A percentile compares a stretch with the other conserved stretches of the same genome.
Evolutionary conservation across 768 basidiomycete species (phyloP).

Genomic region (Rhodotorula sphaerocarpa): DNA sequence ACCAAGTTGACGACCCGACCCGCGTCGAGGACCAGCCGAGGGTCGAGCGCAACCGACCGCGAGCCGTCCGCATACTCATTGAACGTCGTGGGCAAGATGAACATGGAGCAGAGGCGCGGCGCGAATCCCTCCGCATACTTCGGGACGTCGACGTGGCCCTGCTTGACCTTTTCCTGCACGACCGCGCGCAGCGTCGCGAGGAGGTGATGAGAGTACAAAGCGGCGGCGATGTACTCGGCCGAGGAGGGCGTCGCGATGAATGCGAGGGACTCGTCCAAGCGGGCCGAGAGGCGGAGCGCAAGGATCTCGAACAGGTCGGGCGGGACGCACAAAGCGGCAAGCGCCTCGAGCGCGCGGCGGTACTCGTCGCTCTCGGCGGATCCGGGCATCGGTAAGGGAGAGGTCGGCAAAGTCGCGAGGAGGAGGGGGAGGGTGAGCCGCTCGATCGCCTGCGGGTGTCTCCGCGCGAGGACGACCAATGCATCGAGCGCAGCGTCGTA

Average conservation of each 20-base stretch:
- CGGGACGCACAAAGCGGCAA: conserved; percentile 60
- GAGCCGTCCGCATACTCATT: conserved; percentile 26
- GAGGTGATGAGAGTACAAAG: conserved; percentile 78
- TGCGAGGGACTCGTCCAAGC: conserved; percentile 52
- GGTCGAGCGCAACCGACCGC: conserved; percentile 45
- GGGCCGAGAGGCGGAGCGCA: conserved; percentile 64
- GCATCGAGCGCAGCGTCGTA: conserved; percentile 39
- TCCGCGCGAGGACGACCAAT: conserved; percentile 38
- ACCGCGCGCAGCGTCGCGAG: conserved; percentile 62
- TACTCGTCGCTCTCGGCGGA: conserved; percentile 53
- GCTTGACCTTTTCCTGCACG: conserved; percentile 50
- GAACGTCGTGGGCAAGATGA: conserved; percentile 47
- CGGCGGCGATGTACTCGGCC: conserved; percentile 50
- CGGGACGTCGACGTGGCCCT: conserved; percentile 59
- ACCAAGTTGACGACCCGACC: conserved; percentile 62
- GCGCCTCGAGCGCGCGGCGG: conserved; percentile 45
- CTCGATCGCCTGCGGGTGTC: conserved; percentile 46
- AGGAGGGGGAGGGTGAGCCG: conserved; percentile 71
- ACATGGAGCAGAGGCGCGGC: conserved; percentile 61
- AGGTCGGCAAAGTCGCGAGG: conserved; percentile 64
- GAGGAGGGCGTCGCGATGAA: background rate
- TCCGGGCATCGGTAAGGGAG: conserved; percentile 52
- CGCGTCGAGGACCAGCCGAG: conserved; percentile 55
- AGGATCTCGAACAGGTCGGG: conserved; percentile 76
- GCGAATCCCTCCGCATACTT: conserved; percentile 74